Percentiles rank a stretch among this genome's conserved stretches.
Evolutionary conservation across 208 protist genomes (phyloP).

Genomic region (Lotmaria passim): DNA sequence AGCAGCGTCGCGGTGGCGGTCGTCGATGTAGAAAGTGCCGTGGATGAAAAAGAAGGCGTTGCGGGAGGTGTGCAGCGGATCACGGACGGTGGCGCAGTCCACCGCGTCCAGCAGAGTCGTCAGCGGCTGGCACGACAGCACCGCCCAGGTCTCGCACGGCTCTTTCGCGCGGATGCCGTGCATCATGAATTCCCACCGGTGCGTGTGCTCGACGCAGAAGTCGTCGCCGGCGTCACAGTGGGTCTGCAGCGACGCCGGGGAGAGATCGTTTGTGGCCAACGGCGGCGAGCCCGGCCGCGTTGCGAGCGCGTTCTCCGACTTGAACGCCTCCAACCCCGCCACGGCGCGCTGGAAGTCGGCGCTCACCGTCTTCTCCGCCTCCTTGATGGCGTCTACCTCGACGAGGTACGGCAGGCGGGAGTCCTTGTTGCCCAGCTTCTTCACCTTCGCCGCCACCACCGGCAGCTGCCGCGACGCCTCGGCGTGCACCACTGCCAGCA

Average conservation of each 20-base stretch:
- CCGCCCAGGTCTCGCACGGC: constrained; percentile 64
- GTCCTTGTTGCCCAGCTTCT: constrained; percentile 37
- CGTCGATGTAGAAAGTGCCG: constrained; percentile 84
- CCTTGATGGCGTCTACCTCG: constrained; percentile 53
- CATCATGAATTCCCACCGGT: constrained; percentile 80
- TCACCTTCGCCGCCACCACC: constrained; percentile 31
- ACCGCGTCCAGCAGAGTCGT: constrained; percentile 77
- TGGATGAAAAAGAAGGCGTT: constrained; percentile 86
- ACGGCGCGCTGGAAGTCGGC: constrained; percentile 32
- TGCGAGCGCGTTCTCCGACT: constrained; percentile 5
- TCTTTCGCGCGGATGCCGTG: constrained; percentile 35
- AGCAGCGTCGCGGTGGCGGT: constrained; percentile 53
- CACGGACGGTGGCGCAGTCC: constrained; percentile 40
- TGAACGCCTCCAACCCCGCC: constrained; percentile 38
- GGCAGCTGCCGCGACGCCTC: constrained; percentile 68
- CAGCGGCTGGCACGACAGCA: constrained; percentile 77
- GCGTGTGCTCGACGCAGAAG: constrained; percentile 78
- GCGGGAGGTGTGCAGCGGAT: constrained; percentile 31
- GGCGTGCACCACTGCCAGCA: constrained; percentile 42
- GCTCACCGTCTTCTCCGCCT: constrained; percentile 28
- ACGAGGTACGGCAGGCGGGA: constrained; percentile 59
- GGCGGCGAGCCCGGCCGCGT: neutral
- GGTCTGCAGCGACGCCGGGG: constrained; percentile 36
- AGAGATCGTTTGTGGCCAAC: constrained; percentile 34
- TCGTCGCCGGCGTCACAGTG: constrained; percentile 52